Base-by-base conservation (phyloP, 306 rosid species). In the Astragalus membranaceus region DNA sequence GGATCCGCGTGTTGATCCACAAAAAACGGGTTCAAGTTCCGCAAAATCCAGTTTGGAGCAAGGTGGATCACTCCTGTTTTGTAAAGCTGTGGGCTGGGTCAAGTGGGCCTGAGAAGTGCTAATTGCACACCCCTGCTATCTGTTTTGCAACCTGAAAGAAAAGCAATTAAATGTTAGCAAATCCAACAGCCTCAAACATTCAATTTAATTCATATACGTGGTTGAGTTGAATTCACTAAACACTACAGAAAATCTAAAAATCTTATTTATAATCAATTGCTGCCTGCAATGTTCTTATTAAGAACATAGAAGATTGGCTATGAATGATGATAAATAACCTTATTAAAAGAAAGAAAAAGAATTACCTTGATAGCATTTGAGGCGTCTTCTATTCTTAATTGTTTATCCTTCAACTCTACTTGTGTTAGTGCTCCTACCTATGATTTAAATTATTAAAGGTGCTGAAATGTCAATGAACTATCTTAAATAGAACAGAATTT, bases 381-480 rank as follows among this genome's bases (percentile, higher is more conserved):
- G 69, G 98, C 92, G 80, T 93, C 98, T 80, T 93, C 98, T 36
- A 87, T 81, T 79, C 96, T 82, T 26, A 93, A 81, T 77, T 90
- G 94, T 78, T 84, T 90, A 80, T 93, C 98, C 85, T 88, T 93
- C 83, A 93, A 74, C 83, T 90, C 98, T 48, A 93, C 94, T 74
- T 93, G 90, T 75, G 97, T 87, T 76, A 79, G 97, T 75, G 98
- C 98, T 63, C 98, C 98, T 84, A 88, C 97, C 98, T 93, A 74
- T 75, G 71, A 76, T 65, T 72, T 48, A 76, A 46, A 75, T 73
- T 56, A 8, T 58, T 23, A 23, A 23, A 54, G 66, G 60, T 47
- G 53, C 74, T 51, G 37, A 68, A 61, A 16, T 61, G 67, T 49
- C 23, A 36, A 71, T 61, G 60, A 54, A 63, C 68, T 46, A 78